These are phyloP conservation scores for Tetragonia tetragonoides DNA, from an alignment of 148 eudicot genomes.

Conservation along the genomic window DNA sequence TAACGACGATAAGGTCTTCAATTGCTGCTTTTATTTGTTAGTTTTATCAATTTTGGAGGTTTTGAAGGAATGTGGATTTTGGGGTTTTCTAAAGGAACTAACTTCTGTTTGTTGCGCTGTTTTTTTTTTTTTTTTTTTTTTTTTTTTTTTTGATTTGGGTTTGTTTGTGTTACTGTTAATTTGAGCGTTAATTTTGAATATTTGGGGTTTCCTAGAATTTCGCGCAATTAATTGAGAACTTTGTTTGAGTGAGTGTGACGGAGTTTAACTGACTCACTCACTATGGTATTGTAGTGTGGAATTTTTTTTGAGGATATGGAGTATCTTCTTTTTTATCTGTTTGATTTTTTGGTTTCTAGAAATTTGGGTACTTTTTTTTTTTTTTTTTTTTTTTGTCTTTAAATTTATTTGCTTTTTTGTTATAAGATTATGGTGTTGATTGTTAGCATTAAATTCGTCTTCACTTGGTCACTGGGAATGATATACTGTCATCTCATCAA, in stretches of 20 bases:
- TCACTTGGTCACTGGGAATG: slow-evolving; percentile 22
- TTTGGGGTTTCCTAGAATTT: slow-evolving; percentile 25
- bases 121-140: not conserved
- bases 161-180: not conserved
- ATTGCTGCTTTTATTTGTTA: not conserved
- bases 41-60: not conserved
- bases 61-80: not conserved
- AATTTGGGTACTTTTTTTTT: slow-evolving; percentile 8
- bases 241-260: slow-evolving; percentile 31
- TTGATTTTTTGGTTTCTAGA: slow-evolving; percentile 11
- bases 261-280: slow-evolving; percentile 36
- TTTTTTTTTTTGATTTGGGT: too few species aligned
- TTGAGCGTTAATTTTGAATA: slow-evolving; percentile 14
- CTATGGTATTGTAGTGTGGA: slow-evolving; percentile 13
- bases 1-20: slow-evolving; percentile 26
- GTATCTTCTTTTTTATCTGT: not conserved
- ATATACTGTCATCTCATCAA: slow-evolving; percentile 34
- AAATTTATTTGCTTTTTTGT: slow-evolving; percentile 2
- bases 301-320: not conserved
- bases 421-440: slow-evolving; percentile 15
- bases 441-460: slow-evolving; percentile 26
- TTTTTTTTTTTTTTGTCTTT: not conserved
- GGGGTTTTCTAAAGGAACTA: not conserved
- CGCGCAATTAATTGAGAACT: slow-evolving; percentile 22
- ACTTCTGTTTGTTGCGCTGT: not conserved